Evolutionary conservation across 441 rosid genomes (phyloP), one percentile per base, ranked within the genome.

Genomic region (Populus hybrid): DNA sequence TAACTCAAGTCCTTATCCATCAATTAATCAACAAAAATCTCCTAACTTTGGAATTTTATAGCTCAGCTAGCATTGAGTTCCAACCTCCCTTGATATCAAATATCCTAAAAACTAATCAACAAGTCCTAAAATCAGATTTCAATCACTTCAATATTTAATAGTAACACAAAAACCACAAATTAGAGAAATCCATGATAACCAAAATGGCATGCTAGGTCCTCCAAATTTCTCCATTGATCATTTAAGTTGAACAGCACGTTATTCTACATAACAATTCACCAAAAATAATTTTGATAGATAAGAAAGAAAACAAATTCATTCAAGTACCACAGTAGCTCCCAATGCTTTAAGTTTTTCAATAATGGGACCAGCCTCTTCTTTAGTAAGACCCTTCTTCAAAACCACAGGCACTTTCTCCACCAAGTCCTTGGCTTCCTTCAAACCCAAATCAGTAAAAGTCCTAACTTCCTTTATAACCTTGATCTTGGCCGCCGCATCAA

Each of bases 341-440:
- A 83, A 71, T 67, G 38, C 90, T 81, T 86, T 88, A 70, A 91
- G 86, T 84, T 92, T 93, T 18, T 82, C 88, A 32, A 88, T 66
- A 71, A 92, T 89, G 66, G 78, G 81, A 57, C 81, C 86, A 28
- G 93, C 97, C 82, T 92, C 97, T 76, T 93, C 98, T 83, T 91
- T 93, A 5, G 95, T 86, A 40, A 92, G 76, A 21, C 98, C 98
- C 77, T 92, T 89, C 79, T 93, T 92, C 59, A 93, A 79, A 77
- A 90, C 75, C 3, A 78, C 84, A 1, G 95, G 93, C 12, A 65
- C 94, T 84, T 93, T 92, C 84, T 93, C 98, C 40, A 93, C 97
- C 71, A 93, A 86, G 32, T 89, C 98, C 77, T 93, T 92, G 0
- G 98, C 97, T 79, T 93, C 98, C 81, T 90, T 93, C 66, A 93